A percentile compares a stretch with the other conserved stretches of the same genome.
phyloP scores from a whole-genome alignment of 352 stramenopile genomes.

The Salisapilia sapeloensis region DNA sequence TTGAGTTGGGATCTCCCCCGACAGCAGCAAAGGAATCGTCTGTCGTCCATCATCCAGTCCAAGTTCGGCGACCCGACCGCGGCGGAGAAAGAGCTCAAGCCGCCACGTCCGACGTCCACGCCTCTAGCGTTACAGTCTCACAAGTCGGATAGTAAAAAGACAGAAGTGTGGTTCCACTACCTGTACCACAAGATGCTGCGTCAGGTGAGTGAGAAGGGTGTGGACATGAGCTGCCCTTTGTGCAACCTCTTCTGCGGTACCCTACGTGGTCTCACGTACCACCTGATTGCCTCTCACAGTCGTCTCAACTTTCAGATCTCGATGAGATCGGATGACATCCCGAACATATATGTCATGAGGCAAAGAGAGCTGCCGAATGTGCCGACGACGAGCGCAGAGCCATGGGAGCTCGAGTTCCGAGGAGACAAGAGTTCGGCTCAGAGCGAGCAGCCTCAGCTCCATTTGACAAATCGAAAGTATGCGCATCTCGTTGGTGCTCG shows the following conservation, averaged over 20 bases:
- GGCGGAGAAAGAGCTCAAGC: too few relatives aligned
- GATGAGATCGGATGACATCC: constrained; percentile 53
- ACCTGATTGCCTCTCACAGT: constrained; percentile 62
- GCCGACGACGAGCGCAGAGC: not conserved
- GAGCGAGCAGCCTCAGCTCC: constrained; percentile 46
- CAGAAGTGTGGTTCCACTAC: constrained; percentile 76
- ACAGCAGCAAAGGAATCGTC: not conserved
- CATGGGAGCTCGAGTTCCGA: constrained; percentile 7
- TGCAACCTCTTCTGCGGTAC: constrained; percentile 71
- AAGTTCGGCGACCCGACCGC: not conserved
- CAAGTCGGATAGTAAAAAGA: too few relatives aligned
- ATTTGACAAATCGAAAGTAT: constrained; percentile 26
- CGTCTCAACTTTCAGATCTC: constrained; percentile 64
- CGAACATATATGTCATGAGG: constrained; percentile 71
- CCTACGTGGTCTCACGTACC: constrained; percentile 44
- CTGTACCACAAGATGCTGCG: constrained; percentile 69
- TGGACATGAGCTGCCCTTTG: constrained; percentile 64
- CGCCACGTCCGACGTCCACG: too few relatives aligned
- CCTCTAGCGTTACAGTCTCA: too few relatives aligned
- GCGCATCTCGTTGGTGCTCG: too few relatives aligned
- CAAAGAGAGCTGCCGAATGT: constrained; percentile 4
- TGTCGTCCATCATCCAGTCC: not conserved
- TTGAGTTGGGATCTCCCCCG: too few relatives aligned
- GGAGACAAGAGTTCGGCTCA: constrained; percentile 10
- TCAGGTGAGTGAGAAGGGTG: constrained; percentile 67